Percentiles rank a stretch among this genome's conserved stretches.
phyloP scores from a whole-genome alignment of 768 basidiomycete genomes.

The Holtermanniella nyarrowii region DNA sequence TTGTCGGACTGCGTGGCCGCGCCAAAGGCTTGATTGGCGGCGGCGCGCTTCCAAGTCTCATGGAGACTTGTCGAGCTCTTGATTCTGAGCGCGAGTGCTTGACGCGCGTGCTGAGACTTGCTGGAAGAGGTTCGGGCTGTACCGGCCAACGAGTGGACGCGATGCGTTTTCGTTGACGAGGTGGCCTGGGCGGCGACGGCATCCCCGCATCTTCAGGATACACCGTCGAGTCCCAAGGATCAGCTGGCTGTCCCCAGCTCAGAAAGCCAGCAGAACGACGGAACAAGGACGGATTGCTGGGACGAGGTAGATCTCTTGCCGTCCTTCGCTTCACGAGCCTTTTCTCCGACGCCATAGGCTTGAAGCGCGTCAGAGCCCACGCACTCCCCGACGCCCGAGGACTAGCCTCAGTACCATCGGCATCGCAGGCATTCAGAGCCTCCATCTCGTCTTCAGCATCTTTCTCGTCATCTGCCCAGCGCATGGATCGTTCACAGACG shows the following conservation, averaged over 20 bases:
- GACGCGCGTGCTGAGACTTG: background rate
- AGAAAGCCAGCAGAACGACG: background rate
- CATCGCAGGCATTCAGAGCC: background rate
- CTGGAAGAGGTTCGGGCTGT: background rate
- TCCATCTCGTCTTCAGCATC: background rate
- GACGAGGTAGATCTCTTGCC: no score
- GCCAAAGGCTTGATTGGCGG: no score
- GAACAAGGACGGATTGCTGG: no score
- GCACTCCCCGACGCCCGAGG: background rate
- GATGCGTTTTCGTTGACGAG: background rate
- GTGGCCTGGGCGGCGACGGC: background rate
- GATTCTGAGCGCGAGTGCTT: background rate
- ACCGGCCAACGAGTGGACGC: background rate
- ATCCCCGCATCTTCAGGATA: background rate
- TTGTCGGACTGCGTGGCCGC: no score
- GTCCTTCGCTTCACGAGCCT: no score
- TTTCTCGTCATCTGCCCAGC: background rate
- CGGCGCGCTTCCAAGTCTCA: background rate
- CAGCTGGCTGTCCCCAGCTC: background rate
- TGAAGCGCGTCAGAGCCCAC: background rate
- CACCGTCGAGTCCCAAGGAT: background rate
- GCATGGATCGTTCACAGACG: background rate
- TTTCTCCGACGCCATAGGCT: no score
- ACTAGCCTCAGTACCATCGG: background rate
- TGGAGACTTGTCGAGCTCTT: background rate